Percentiles rank a stretch among this genome's conserved stretches.
Evolutionary conservation across 2,329 filamentous ascomycete genomes (phyloP).

Genomic region (Calonectria fujianensis): DNA sequence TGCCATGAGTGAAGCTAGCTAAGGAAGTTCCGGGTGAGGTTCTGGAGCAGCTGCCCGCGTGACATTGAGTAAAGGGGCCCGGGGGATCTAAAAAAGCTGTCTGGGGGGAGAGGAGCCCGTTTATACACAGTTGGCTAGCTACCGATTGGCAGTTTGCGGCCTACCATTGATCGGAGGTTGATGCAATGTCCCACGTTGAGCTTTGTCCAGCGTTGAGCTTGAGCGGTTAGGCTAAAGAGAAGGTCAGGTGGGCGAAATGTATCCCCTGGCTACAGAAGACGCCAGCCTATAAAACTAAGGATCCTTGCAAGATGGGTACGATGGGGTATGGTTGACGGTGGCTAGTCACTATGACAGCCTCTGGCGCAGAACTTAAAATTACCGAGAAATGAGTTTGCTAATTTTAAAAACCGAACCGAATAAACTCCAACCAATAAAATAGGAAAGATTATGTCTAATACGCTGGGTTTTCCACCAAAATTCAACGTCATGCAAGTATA

Average conservation of each 20-base stretch:
- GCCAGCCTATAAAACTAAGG: not conserved
- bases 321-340: not conserved
- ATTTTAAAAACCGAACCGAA: not conserved
- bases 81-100: constrained; percentile 21
- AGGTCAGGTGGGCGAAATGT: constrained; percentile 4
- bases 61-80: constrained; percentile 38
- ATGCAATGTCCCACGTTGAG: not conserved
- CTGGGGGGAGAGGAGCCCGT: not conserved
- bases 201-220: not conserved
- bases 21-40: constrained; percentile 22
- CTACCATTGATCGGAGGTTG: not conserved
- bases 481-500: constrained; percentile 18
- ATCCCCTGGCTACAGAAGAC: constrained; percentile 13
- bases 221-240: not conserved
- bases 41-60: constrained; percentile 29
- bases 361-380: not conserved
- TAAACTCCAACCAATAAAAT: not conserved
- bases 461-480: not conserved
- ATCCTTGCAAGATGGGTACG: constrained; percentile 14
- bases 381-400: no score
- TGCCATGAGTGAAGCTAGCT: constrained; percentile 50
- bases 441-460: not conserved
- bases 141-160: not conserved
- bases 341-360: not conserved
- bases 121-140: not conserved